Evolutionary conservation across 208 protist genomes (phyloP).

Genomic region (Wallacemonas rigidus): DNA sequence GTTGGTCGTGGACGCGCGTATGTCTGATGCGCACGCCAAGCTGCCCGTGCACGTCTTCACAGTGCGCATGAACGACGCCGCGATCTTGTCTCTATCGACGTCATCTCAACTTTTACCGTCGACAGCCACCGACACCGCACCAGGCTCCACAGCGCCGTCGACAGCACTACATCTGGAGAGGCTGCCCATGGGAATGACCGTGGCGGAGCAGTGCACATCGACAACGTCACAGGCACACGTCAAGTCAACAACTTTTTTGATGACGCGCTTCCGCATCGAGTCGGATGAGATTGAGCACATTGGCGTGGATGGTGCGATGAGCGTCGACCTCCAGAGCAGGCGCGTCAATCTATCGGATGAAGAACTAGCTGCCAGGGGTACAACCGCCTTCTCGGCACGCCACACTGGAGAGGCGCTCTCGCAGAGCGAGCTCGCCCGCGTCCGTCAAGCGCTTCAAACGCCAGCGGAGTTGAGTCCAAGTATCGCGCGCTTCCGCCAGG

Average conservation of each 20-base stretch:
- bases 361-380: neutral
- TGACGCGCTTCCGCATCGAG: conserved; percentile 22
- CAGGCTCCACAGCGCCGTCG: neutral
- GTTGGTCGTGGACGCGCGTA: conserved; percentile 1
- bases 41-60: conserved; percentile 15
- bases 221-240: neutral
- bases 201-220: neutral
- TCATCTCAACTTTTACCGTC: no score
- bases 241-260: neutral
- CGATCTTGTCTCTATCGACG: neutral
- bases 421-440: neutral
- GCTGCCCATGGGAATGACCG: neutral
- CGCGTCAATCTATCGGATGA: conserved; percentile 5
- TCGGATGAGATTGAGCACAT: conserved; percentile 33
- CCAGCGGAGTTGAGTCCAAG: conserved; percentile 8
- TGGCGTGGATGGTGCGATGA: conserved; percentile 30
- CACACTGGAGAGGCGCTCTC: neutral
- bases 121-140: no score
- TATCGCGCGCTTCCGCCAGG: conserved; percentile 15
- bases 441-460: conserved; percentile 13
- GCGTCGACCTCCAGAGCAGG: conserved; percentile 17
- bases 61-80: conserved; percentile 4
- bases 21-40: conserved; percentile 11
- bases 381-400: neutral
- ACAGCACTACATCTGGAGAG: neutral